These are phyloP conservation scores for Candida ortonii DNA, from an alignment of 805 yeast genomes.

Conservation along the genomic window DNA sequence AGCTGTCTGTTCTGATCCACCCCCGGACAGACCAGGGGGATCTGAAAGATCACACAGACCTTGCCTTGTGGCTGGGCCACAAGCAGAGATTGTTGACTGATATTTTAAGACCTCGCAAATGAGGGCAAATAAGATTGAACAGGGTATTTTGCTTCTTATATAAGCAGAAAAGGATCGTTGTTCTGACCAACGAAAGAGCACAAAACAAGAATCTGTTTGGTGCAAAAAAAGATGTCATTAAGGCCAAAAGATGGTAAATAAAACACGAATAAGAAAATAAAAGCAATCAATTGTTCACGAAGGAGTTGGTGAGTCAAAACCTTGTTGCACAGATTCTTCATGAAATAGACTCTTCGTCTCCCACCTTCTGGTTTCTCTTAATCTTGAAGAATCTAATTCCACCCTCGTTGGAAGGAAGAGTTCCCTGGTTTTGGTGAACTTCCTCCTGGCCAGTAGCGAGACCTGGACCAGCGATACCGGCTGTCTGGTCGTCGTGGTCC, in stretches of 20 bases:
- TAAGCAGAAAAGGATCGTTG: neutral
- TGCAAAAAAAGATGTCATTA: too few species aligned
- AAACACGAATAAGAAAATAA: too few species aligned
- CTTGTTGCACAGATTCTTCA: too few species aligned
- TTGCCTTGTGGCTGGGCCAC: slow-evolving; percentile 57
- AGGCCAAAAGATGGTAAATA: too few species aligned
- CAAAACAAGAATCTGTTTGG: too few species aligned
- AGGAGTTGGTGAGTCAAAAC: too few species aligned
- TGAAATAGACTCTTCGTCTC: slow-evolving; percentile 36
- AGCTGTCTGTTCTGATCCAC: slow-evolving; percentile 52
- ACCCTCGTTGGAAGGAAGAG: slow-evolving; percentile 38
- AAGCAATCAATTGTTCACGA: too few species aligned
- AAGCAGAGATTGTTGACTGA: slow-evolving; percentile 18
- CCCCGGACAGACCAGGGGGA: slow-evolving; percentile 45
- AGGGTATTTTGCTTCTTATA: slow-evolving; percentile 4
- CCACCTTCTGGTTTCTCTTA: slow-evolving; percentile 49
- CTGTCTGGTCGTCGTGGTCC: slow-evolving; percentile 8
- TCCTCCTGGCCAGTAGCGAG: slow-evolving; percentile 27
- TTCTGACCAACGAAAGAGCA: neutral
- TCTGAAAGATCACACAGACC: slow-evolving; percentile 47
- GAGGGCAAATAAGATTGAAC: neutral
- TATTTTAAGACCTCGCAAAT: neutral
- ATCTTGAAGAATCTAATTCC: slow-evolving; percentile 79
- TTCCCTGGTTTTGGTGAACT: slow-evolving; percentile 16
- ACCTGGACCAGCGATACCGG: slow-evolving; percentile 24